Evolutionary conservation across 2,329 filamentous ascomycete species (phyloP), one percentile per base, ranked within the genome.

Genomic region (Penicillium sp.): DNA sequence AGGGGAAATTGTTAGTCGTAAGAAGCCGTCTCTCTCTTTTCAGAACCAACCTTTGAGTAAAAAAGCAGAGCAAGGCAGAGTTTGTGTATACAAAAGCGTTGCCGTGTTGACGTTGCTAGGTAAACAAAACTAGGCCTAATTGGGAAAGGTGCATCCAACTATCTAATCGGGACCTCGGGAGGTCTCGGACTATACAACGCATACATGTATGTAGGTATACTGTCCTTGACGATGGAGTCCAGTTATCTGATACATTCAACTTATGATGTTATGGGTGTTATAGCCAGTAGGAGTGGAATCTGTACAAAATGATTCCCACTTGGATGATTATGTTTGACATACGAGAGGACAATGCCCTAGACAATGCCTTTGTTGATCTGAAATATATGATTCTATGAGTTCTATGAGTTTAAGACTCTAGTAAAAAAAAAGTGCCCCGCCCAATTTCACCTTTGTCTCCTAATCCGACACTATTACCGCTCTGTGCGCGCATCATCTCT

Each of bases 81-180:
- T 52, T 55, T 55, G 53, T 52, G 53, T 52, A 55, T 55, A 55
- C 31, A 42, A 42, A 45, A n/a, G 35, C 35, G 48, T 55, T 55
- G 40, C 53, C 35, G 53, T 50, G 55, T 50, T 38, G 56, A 50
- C 50, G 61, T 61, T 63, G 59, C 53, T 58, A 44, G 45, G 61
- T 63, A 62, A 63, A 63, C 60, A 63, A 53, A 59, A 50, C 61
- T 63, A 63, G 51, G 3, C 61, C 55, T 2, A 13, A 39, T 60
- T 52, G 14, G 56, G 57, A 52, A 49, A 40, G 26, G 53, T 34
- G 34, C 26, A 46, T 40, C 48, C 46, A 31, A n/a, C 47, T 51
- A 45, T 52, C 48, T 50, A 50, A 40, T 50, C 26, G 22, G 22
- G 24, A 26, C 8, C 24, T 26, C 24, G 24, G 24, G n/a, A 22